These are phyloP conservation scores for Diversispora eburnea DNA, from an alignment of 192 early-diverging fungal genomes.

Conservation along the genomic window DNA sequence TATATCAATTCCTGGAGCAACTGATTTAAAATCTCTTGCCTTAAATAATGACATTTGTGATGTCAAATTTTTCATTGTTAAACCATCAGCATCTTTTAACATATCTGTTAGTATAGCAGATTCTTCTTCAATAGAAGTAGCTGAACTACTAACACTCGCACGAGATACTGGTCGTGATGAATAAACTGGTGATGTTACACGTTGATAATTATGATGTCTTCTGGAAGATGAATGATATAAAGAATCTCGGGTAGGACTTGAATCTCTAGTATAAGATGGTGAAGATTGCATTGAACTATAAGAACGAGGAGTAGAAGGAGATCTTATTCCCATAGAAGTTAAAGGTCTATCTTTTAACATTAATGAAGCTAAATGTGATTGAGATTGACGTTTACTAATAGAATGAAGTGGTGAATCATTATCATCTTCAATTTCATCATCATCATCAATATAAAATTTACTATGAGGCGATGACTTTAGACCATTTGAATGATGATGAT, in stretches of 20 bases:
- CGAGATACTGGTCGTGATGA: slow-evolving; percentile 25
- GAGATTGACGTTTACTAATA: slow-evolving; percentile 1
- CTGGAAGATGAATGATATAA: not conserved
- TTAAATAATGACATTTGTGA: slow-evolving; percentile 20
- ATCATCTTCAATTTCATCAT: slow-evolving; percentile 17
- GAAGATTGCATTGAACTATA: not conserved
- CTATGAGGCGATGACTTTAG: slow-evolving; percentile 10
- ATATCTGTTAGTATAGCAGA: slow-evolving; percentile 24
- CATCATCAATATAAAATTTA: slow-evolving; percentile 19
- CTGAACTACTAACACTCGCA: slow-evolving; percentile 28
- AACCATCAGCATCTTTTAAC: not conserved
- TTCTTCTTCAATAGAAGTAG: slow-evolving; percentile 30
- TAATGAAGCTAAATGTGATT: not conserved
- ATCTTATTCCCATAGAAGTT: not conserved
- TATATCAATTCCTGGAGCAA: not conserved
- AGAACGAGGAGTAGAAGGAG: slow-evolving; percentile 5
- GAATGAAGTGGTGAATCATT: not conserved
- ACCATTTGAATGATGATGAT: not conserved
- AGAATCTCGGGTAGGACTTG: slow-evolving; percentile 7
- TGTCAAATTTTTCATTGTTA: slow-evolving; percentile 11
- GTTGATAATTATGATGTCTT: not conserved
- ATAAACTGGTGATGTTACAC: not conserved
- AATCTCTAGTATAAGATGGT: not conserved
- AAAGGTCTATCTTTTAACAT: not conserved
- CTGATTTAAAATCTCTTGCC: not conserved